Percentiles rank a stretch among this genome's conserved stretches.
phyloP scores from a whole-genome alignment of 106 monocot genomes.

The Amphibolis antarctica region DNA sequence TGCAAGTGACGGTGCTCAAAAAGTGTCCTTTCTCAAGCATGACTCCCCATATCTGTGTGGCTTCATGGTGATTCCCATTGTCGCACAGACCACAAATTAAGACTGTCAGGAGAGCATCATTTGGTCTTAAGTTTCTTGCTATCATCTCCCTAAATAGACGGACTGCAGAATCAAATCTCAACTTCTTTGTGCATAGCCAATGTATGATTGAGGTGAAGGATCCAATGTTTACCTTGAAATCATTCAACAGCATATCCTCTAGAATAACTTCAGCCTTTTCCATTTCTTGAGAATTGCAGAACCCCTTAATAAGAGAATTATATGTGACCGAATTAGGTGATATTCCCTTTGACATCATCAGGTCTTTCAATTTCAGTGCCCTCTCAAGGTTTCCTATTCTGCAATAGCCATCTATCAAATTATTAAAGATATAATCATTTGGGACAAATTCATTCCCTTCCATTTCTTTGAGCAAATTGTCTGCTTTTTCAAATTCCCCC shows the following conservation, averaged over 20 bases:
- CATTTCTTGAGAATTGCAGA: conserved; percentile 51
- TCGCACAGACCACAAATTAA: conserved; percentile 44
- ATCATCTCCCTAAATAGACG: conserved; percentile 55
- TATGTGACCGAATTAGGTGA: conserved; percentile 58
- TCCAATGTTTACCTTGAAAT: conserved; percentile 33
- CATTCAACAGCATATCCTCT: conserved; percentile 53
- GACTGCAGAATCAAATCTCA: conserved; percentile 44
- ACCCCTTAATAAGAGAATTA: conserved; percentile 49
- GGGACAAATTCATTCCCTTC: conserved; percentile 33
- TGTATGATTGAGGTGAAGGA: conserved; percentile 46
- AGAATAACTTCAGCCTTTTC: conserved; percentile 49
- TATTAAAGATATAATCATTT: conserved; percentile 70
- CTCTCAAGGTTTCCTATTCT: conserved; percentile 24
- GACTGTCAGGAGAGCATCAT: conserved; percentile 45
- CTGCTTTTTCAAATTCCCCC: conserved; percentile 34
- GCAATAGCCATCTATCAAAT: conserved; percentile 62
- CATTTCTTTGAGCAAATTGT: conserved; percentile 53
- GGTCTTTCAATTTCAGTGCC: conserved; percentile 42
- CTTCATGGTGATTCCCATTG: conserved; percentile 39
- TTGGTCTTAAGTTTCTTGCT: conserved; percentile 39
- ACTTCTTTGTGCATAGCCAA: conserved; percentile 31
- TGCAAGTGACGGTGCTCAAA: conserved; percentile 41
- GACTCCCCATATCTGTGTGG: conserved; percentile 42
- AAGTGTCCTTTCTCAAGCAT: conserved; percentile 47
- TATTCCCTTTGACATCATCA: conserved; percentile 51